phyloP scores from a whole-genome alignment of 257 asterid genomes.

The Fraxinus anomala region DNA sequence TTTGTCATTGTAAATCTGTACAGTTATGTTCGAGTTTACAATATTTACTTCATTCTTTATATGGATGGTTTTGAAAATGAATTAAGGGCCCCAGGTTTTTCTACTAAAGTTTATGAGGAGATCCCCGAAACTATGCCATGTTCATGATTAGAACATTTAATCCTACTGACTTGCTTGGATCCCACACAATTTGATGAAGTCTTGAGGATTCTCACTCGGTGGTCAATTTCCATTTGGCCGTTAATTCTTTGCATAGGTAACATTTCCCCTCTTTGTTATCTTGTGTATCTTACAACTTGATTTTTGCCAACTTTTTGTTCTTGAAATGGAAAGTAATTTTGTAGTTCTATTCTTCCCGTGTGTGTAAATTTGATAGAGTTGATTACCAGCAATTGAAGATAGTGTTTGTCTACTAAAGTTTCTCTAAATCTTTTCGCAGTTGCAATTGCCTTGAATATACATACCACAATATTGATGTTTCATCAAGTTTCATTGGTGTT shows the following conservation, averaged over 20 bases:
- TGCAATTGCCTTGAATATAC: slow-evolving; percentile 7
- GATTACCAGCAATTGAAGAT: slow-evolving; percentile 25
- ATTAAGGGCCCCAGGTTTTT: background rate
- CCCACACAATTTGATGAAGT: slow-evolving; percentile 23
- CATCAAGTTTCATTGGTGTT: slow-evolving; percentile 8
- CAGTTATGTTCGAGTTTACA: slow-evolving; percentile 39
- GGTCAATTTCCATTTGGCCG: slow-evolving; percentile 27
- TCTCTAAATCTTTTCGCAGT: slow-evolving; percentile 3
- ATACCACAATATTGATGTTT: slow-evolving; percentile 11
- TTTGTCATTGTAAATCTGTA: slow-evolving; percentile 55
- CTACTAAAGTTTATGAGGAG: slow-evolving; percentile 27
- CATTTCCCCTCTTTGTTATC: background rate
- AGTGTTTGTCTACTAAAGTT: background rate
- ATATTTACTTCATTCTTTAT: slow-evolving; percentile 28
- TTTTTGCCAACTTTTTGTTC: slow-evolving; percentile 13
- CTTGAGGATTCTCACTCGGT: slow-evolving; percentile 21
- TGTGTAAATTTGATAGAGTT: slow-evolving; percentile 20
- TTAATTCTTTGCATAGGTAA: background rate
- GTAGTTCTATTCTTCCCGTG: slow-evolving; percentile 20
- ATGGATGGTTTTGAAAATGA: slow-evolving; percentile 3
- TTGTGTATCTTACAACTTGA: background rate
- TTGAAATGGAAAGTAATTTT: slow-evolving; percentile 25
- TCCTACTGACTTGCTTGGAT: slow-evolving; percentile 20
- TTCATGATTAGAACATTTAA: slow-evolving; percentile 8
- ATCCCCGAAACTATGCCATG: slow-evolving; percentile 1